Base-by-base conservation (phyloP, 352 stramenopile species). In the Globisporangium perplexum region DNA sequence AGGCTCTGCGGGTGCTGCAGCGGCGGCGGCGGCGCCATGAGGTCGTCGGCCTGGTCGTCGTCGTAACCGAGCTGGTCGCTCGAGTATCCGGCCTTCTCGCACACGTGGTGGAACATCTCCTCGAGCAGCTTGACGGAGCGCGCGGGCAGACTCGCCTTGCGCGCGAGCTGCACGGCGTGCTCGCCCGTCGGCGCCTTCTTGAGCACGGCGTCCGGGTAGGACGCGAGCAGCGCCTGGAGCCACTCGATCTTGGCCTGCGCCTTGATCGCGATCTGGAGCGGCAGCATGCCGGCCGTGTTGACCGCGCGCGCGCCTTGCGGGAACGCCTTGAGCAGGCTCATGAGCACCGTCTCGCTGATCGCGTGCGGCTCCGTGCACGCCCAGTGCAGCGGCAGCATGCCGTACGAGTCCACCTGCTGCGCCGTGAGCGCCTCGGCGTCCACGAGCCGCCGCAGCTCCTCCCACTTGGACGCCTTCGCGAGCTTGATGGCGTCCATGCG, bases 91-190 rank as follows among this genome's bases (percentile, higher is more conserved):
- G 75, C 65, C 49, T 88, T 86, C 28, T 81, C 66, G 53, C 79
- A 90, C 31, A 95, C 82, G 54, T 95, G 84, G 53, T 87, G 77
- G 52, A 88, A 89, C 84, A 95, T 95, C 41, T 95, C 84, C 51
- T 95, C 84, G 0, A 95, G 63, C 33, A 95, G 59, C 17, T 84
- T 80, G 33, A 93, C 44, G n/a, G 77, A 88, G 28, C 79, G 76
- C 50, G 60, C 44, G 6, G 80, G 71, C 30, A 93, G 55, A 0
- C 57, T 71, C 15, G 69, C 66, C 50, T 90, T 90, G 24, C 65
- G 69, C 17, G 82, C 84, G 22, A 95, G 69, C 53, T 85, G 68
- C 47, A 95, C 71, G 17, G 82, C 80, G 53, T 89, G 80, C 61
- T 95, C 84, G 33, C 82, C 82, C 17, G 72, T 72, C 0, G 82